phyloP scores from a whole-genome alignment of 306 rosid genomes.

The Lathyrus sativus region DNA sequence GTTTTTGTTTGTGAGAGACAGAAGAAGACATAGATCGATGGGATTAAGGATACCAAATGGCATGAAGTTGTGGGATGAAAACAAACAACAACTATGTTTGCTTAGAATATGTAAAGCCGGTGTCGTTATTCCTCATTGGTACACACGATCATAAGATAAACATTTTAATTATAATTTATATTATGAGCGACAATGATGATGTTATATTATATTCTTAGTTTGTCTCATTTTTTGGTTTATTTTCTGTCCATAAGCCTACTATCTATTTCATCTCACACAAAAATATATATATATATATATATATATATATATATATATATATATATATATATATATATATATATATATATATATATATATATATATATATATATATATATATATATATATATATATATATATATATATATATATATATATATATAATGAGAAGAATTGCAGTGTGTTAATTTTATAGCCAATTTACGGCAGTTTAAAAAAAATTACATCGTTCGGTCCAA shows the following conservation, averaged over 20 bases:
- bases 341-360: too few species aligned
- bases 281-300: too few species aligned
- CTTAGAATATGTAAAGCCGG: constrained; percentile 48
- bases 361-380: too few species aligned
- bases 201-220: not conserved
- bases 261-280: too few species aligned
- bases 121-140: constrained; percentile 25
- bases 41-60: constrained; percentile 73
- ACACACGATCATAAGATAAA: constrained; percentile 13
- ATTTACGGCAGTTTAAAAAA: too few species aligned
- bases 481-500: too few species aligned
- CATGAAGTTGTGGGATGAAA: constrained; percentile 35
- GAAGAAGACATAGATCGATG: constrained; percentile 60
- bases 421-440: too few species aligned
- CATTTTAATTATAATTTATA: not conserved
- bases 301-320: too few species aligned
- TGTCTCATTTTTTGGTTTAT: not conserved
- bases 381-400: too few species aligned
- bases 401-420: too few species aligned
- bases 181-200: not conserved
- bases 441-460: too few species aligned
- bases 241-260: not conserved
- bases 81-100: constrained; percentile 38
- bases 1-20: not conserved
- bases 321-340: too few species aligned